Evolutionary conservation across 2,329 filamentous ascomycete genomes (phyloP), one percentile per base, ranked within the genome.

Genomic region (Trichoderma afroharzianum): DNA sequence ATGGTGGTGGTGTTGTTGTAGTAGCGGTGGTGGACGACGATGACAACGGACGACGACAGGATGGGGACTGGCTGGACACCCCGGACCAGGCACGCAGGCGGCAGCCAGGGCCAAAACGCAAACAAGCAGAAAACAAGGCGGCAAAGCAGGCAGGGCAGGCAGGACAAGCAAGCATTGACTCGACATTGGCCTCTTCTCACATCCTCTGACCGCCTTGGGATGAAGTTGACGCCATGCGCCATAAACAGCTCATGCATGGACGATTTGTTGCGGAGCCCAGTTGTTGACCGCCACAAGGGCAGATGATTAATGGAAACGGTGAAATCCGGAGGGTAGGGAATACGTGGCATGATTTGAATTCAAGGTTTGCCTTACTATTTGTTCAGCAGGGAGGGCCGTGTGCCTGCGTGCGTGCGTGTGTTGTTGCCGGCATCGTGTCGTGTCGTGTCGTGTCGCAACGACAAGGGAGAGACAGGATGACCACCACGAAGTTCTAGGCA

Each of bases 171-270:
- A 39, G 67, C 66, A 68, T 59, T 47, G 64, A 68, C n/a, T 43
- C 26, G 21, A 43, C 63, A 12, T 67, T 28, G 63, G 28, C 53
- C 50, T 58, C 30, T n/a, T 39, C 30, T 58, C 47, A 30, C 33
- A 24, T 58, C 32, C 24, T 63, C 68, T 70, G 68, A 70, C 68
- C 68, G 68, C 68, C 68, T 70, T 67, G 59, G 24, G 33, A 64
- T 39, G 61, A 30, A 28, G 47, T 70, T 70, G 68, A 70, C 68
- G 68, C 61, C 61, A 70, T 70, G 59, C 67, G 58, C 68, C 61
- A 70, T 64, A 70, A 70, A 70, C 68, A 70, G 61, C 68, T 70
- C 68, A 70, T 70, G 68, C 68, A 64, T 70, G 47, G 61, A 57
- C 47, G 68, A 70, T 70, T 62, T 32, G 68, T 12, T 63, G 68